Conservation (phyloP, 768 basidiomycete species). For the Trametes elegans region DNA sequence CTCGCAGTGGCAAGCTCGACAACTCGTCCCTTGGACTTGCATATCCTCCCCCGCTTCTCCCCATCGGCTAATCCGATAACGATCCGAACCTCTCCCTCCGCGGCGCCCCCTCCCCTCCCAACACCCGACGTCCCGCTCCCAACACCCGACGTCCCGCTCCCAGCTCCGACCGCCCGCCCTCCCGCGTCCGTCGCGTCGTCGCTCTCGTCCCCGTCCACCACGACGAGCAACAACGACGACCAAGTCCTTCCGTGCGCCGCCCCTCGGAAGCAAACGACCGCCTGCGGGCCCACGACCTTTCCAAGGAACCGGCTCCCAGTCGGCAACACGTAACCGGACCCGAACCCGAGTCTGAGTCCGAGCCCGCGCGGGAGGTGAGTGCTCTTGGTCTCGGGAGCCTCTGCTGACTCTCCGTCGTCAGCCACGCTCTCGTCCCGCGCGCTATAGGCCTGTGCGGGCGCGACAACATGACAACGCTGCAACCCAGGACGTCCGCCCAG, state of each 20-base stretch:
- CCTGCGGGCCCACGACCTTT: too few species aligned
- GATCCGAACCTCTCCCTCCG: background rate
- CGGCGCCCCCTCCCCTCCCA: background rate
- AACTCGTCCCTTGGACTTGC: too few species aligned
- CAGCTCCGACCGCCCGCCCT: background rate
- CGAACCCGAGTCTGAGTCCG: background rate
- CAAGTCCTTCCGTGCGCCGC: too few species aligned
- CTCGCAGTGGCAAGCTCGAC: too few species aligned
- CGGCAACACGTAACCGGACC: background rate
- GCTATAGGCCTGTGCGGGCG: too few species aligned
- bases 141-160: background rate
- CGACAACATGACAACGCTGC: too few species aligned
- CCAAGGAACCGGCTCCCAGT: background rate
- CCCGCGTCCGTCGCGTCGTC: background rate
- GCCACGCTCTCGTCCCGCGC: too few species aligned
- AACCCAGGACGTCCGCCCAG: too few species aligned
- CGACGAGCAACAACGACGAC: too few species aligned
- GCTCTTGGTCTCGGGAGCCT: background rate
- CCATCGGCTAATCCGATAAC: slow-evolving; percentile 11
- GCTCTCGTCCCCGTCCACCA: too few species aligned
- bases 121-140: background rate
- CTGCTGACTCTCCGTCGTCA: background rate
- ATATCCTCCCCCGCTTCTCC: slow-evolving; percentile 8
- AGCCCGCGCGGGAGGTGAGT: background rate
- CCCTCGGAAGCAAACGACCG: too few species aligned